Evolutionary conservation across 768 basidiomycete species (phyloP).

Genomic region (Porpolomopsis calyptriformis): DNA sequence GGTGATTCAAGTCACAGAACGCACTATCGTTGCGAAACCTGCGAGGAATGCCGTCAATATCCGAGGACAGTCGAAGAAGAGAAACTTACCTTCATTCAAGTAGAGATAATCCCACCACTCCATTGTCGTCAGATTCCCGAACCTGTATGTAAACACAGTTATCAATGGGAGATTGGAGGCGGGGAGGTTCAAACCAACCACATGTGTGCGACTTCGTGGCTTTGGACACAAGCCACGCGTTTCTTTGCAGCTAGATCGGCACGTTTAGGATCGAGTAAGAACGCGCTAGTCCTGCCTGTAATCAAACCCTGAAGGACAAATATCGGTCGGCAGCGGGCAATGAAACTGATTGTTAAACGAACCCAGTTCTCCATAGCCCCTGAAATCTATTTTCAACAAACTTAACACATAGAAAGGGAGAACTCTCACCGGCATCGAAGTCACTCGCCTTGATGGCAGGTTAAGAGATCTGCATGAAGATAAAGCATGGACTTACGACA

Average conservation of each 20-base stretch:
- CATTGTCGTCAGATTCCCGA: slow-evolving; percentile 91
- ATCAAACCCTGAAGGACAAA: slow-evolving; percentile 42
- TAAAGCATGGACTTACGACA: slow-evolving; percentile 35
- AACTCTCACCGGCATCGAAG: slow-evolving; percentile 63
- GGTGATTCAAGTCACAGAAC: slow-evolving; percentile 12
- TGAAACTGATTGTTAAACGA: slow-evolving; percentile 15
- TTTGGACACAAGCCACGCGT: slow-evolving; percentile 63
- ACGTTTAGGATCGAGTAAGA: slow-evolving; percentile 69
- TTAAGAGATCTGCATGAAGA: neutral
- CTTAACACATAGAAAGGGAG: neutral
- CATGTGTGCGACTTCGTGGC: slow-evolving; percentile 84
- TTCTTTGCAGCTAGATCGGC: slow-evolving; percentile 68
- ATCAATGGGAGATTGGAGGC: neutral
- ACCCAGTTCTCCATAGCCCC: slow-evolving; percentile 92
- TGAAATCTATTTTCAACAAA: slow-evolving; percentile 8
- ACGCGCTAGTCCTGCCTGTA: slow-evolving; percentile 75
- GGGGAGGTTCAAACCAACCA: slow-evolving; percentile 34
- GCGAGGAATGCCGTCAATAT: slow-evolving; percentile 6
- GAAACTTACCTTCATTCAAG: slow-evolving; percentile 55
- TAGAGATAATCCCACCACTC: slow-evolving; percentile 85
- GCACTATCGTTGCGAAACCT: slow-evolving; percentile 80
- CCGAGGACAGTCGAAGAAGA: neutral
- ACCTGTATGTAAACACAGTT: slow-evolving; percentile 33
- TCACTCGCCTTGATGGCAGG: slow-evolving; percentile 49
- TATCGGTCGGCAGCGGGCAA: neutral